Evolutionary conservation across 2,329 filamentous ascomycete species (phyloP), one percentile per base, ranked within the genome.

Genomic region (Rutstroemia sydowiana): DNA sequence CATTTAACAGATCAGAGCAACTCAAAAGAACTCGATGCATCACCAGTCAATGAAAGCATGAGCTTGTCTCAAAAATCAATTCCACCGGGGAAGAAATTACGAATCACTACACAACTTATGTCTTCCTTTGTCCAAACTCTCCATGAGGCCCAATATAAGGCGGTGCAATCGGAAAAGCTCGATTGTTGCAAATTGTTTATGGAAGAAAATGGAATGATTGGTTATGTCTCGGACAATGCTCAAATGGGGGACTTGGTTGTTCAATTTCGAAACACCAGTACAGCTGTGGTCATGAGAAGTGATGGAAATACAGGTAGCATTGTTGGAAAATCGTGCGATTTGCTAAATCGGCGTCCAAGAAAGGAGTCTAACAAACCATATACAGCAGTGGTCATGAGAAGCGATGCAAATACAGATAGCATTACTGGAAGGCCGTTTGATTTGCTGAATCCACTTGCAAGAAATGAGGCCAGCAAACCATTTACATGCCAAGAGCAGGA

Each of bases 181-280:
- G 23, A 37, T 37, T 4, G 5, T 10, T 43, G 23, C n/a, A 50
- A 30, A 16, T 31, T 51, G 2, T 51, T 51, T 37, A 28, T 51
- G 5, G 49, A 51, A 23, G 49, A 51, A 11, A 47, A 47, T 46
- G 49, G 49, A 6, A 46, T 51, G 43, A 51, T 51, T 11, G 49
- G 49, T 23, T 51, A 47, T 18, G 26, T 20, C 11, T 51, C 49
- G 10, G 26, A 40, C 4, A 47, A 31, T 21, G 43, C 34, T 26
- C 23, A 20, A 41, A 20, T 46, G 5, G 49, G 42, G 3, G 42
- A 51, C 18, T 3, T 40, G 4, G 20, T 51, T 20, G 28, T 51
- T 14, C 42, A 46, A 21, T 51, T 51, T 20, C 32, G 43, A 18
- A 45, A 14, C 10, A 51, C 42, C 5, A 41, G 36, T 9, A 47